These are phyloP conservation scores for Escovopsis sp. DNA, from an alignment of 2,329 filamentous ascomycete species.

Conservation along the genomic window DNA sequence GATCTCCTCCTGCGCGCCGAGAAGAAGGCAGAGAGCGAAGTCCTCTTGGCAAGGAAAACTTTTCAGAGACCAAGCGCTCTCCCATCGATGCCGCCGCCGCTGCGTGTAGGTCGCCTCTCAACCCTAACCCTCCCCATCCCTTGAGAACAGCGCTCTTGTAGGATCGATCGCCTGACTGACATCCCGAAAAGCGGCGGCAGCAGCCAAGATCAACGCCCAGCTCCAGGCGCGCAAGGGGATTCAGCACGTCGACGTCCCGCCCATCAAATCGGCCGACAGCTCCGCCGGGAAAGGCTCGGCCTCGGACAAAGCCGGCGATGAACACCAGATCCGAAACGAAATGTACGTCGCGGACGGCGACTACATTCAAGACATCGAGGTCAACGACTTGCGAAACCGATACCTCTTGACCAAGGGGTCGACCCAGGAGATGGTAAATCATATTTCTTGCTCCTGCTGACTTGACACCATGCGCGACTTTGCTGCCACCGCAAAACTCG, in stretches of 20 bases:
- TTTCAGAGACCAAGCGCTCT: constrained; percentile 32
- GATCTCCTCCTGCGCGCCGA: constrained; percentile 57
- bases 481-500: constrained; percentile 31
- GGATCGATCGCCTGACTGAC: constrained; percentile 3
- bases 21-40: constrained; percentile 70
- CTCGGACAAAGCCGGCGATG: constrained; percentile 18
- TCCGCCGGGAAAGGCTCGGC: constrained; percentile 23
- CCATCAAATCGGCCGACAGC: constrained; percentile 46
- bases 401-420: constrained; percentile 95
- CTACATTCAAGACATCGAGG: constrained; percentile 97
- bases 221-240: constrained; percentile 78
- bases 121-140: too few species aligned
- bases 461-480: constrained; percentile 14
- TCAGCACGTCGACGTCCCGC: constrained; percentile 79
- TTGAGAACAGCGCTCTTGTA: too few species aligned
- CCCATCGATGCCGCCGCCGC: constrained; percentile 58
- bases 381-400: constrained; percentile 93
- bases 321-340: constrained; percentile 60
- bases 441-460: constrained; percentile 32
- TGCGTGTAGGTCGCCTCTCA: constrained; percentile 42
- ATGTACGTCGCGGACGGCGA: constrained; percentile 94
- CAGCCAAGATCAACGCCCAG: constrained; percentile 73
- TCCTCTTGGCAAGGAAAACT: constrained; percentile 41
- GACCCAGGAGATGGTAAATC: constrained; percentile 99
- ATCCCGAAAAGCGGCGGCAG: constrained; percentile 55